Percentiles rank a stretch among this genome's conserved stretches.
phyloP scores from a whole-genome alignment of 2,329 filamentous ascomycete genomes.

The Cylindrodendrum hubeiense region DNA sequence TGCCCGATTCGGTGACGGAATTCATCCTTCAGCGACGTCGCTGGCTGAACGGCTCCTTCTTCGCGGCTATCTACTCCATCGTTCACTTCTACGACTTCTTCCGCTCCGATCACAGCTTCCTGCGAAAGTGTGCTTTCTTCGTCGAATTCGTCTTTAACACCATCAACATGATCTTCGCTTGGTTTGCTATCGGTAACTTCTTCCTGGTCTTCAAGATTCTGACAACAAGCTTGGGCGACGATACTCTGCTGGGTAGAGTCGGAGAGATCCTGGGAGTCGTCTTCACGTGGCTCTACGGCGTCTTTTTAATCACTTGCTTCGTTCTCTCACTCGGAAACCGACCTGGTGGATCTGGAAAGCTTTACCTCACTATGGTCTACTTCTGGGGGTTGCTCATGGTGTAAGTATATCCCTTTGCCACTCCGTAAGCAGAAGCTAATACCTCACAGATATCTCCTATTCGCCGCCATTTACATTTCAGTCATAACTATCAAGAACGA shows the following conservation, averaged over 20 bases:
- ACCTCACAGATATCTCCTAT: constrained; percentile 80
- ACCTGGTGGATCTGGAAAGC: constrained; percentile 90
- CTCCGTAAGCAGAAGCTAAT: constrained; percentile 36
- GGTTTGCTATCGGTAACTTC: constrained; percentile 99
- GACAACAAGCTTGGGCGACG: constrained; percentile 83
- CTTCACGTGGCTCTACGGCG: constrained; percentile 96
- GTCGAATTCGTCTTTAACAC: constrained; percentile 96
- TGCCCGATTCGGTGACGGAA: constrained; percentile 93
- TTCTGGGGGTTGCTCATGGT: constrained; percentile 98
- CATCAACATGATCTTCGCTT: constrained; percentile 97
- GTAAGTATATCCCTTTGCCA: constrained; percentile 60
- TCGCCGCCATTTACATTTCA: constrained; percentile 94
- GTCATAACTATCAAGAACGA: constrained; percentile 86
- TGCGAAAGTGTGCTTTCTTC: constrained; percentile 90
- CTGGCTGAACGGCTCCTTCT: constrained; percentile 99
- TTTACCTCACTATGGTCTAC: constrained; percentile 97
- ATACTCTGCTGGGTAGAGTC: constrained; percentile 77
- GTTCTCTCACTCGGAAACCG: constrained; percentile 94
- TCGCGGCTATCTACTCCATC: constrained; percentile 94
- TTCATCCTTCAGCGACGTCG: constrained; percentile 95
- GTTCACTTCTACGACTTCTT: constrained; percentile 97
- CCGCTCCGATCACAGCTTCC: constrained; percentile 87
- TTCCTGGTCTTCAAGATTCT: constrained; percentile 99
- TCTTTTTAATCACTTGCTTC: constrained; percentile 93
- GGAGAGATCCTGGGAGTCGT: constrained; percentile 87